Conservation (phyloP, 1,139 yeast species). For the Candida glucosophila region DNA sequence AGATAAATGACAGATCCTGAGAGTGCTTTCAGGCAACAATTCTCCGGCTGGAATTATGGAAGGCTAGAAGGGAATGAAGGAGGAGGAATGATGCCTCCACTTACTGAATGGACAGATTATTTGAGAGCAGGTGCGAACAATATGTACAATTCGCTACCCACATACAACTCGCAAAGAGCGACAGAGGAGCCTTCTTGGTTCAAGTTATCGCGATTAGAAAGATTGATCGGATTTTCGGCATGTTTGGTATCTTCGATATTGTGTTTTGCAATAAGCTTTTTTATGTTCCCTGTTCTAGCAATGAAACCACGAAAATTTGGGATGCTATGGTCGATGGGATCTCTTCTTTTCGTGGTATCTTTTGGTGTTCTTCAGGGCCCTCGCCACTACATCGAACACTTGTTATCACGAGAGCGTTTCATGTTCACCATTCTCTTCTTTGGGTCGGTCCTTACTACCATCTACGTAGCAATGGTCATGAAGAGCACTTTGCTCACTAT, state of each 20-base stretch:
- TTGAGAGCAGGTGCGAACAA: conserved; percentile 34
- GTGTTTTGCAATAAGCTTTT: conserved; percentile 76
- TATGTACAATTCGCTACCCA: conserved; percentile 33
- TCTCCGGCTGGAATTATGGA: conserved; percentile 38
- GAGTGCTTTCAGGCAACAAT: conserved; percentile 33
- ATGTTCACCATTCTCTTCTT: conserved; percentile 78
- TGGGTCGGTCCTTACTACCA: conserved; percentile 60
- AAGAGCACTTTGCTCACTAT: conserved; percentile 74
- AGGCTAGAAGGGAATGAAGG: too few relatives aligned
- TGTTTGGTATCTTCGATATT: conserved; percentile 69
- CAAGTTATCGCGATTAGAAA: conserved; percentile 65
- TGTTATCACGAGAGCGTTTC: conserved; percentile 66
- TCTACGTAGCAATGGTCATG: conserved; percentile 43
- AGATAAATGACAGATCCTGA: conserved; percentile 38
- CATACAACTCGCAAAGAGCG: conserved; percentile 18
- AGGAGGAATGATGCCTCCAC: conserved; percentile 15
- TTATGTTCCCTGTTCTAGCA: conserved; percentile 82
- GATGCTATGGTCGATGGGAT: conserved; percentile 85
- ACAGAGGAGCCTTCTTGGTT: conserved; percentile 46
- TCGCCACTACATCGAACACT: conserved; percentile 62
- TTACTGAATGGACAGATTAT: conserved; percentile 41
- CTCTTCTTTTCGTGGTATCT: conserved; percentile 74
- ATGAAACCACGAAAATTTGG: conserved; percentile 89
- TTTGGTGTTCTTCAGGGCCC: conserved; percentile 95
- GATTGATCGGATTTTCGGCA: conserved; percentile 68